Evolutionary conservation across 176 grass and related monocot species (phyloP), one percentile per base, ranked within the genome.

Genomic region (Hyparrhenia diplandra): DNA sequence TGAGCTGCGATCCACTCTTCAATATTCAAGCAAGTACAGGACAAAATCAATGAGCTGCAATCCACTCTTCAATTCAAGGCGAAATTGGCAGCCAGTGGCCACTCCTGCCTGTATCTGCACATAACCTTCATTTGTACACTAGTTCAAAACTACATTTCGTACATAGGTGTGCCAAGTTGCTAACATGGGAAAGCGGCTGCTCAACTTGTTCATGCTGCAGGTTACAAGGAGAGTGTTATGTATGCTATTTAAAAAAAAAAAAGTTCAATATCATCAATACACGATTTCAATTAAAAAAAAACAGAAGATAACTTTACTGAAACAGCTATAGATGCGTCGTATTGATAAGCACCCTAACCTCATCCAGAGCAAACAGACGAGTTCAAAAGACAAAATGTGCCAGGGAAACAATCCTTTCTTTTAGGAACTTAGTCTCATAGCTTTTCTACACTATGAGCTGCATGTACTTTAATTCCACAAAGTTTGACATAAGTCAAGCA

Each of bases 391-490:
- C 18, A 49, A 30, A 71, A 30, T 20, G 52, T 21, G 23, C 10
- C 4, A 45, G 18, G 5, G 21, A 42, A 75, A 59, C 18, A 37
- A 41, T 57, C 41, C 23, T 64, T 64, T 32, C 40, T 64, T 24
- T 31, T 67, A 39, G 13, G 17, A 58, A 54, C 71, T 41, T 12
- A 24, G 17, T 55, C 17, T 59, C 37, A 37, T 59, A 59, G 0
- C 20, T 59, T 58, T 75, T 35, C 32, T 25, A 47, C 66, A 30
- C 17, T 10, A 59, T 47, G 46, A 79, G 11, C 6, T 79, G 11
- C 18, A 68, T 36, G 66, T 86, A 59, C 7, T 74, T 88, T 84
- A 29, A 79, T 41, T 66, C 46, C 75, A 80, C 42, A 84, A 84
- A 59, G 29, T 67, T 63, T 20, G 62, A 34, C 18, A 75, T 32